Evolutionary conservation across 192 early-diverging fungal genomes (phyloP), one percentile per base, ranked within the genome.

Genomic region (Haplosporangium gracile): DNA sequence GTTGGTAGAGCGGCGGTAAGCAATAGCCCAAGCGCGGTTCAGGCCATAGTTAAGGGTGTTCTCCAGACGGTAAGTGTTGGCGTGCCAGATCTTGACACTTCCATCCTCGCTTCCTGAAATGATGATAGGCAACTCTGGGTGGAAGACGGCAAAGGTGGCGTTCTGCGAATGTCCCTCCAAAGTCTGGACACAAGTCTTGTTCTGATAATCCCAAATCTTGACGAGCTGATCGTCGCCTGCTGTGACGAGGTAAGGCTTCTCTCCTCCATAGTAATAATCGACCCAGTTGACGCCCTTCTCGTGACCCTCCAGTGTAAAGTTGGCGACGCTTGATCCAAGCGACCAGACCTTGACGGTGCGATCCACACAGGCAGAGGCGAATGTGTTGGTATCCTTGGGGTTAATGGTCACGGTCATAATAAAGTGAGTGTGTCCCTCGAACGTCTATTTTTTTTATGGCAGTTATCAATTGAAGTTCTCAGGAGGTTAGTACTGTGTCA

Each of bases 181-280:
- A 18, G 98, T 99, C 88, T 98, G 97, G 24, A 99, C 99, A 88
- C 98, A 99, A 34, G 97, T 97, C 89, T 98, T 99, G 93, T 99
- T 99, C 86, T 99, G 98, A 84, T 99, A 99, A 88, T 99, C 99
- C 99, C 99, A 99, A 60, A 99, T 96, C 81, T 98, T 99, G 83
- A 96, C 94, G 24, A 94, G 80, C 72, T 95, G 96, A 88, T 99
- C 99, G 80, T 99, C 99, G 26, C 96, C 99, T 24, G 97, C 97
- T 60, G 95, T 96, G 45, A 99, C 95, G 43, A 99, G 90, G 77
- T 99, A 99, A 20, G 99, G 99, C 88, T 98, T 99, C 89, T 99
- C 99, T 73, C 95, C 96, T 49, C 97, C 99, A 85, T 97, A 94
- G 91, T 99, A 99, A 89, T 99, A 99, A 80, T 98, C 99, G 36